Conservation (phyloP, 805 yeast species). For the Myxozyma melibiosi region DNA sequence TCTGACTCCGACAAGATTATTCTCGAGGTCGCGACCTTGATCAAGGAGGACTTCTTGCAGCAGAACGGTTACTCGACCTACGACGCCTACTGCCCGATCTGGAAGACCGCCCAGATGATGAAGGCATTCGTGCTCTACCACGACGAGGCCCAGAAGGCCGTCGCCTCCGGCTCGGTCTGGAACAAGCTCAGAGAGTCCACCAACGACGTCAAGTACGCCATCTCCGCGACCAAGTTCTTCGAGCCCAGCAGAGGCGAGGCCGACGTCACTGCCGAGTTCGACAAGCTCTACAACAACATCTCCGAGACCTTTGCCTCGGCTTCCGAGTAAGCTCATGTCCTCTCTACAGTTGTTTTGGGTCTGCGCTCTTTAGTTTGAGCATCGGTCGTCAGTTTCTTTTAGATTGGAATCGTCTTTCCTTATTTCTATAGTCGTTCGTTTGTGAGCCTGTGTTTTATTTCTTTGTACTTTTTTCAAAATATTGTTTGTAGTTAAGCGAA, state of each 20-base stretch:
- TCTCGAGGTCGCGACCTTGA: constrained; percentile 84
- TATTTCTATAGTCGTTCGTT: not conserved
- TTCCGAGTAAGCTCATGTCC: constrained; percentile 59
- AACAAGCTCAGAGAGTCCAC: constrained; percentile 87
- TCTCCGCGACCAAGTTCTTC: constrained; percentile 91
- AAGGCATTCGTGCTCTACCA: constrained; percentile 86
- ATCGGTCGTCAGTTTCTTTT: not conserved
- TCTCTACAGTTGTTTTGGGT: no score
- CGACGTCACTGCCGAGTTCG: constrained; percentile 75
- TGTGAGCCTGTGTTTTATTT: constrained; percentile 7
- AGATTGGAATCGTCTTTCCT: not conserved
- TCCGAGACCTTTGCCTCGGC: constrained; percentile 95
- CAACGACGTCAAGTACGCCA: constrained; percentile 86
- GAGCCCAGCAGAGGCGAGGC: constrained; percentile 92
- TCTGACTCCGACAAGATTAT: constrained; percentile 97
- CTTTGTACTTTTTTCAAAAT: not conserved
- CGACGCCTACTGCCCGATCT: constrained; percentile 98
- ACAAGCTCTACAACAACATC: constrained; percentile 69
- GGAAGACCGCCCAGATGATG: constrained; percentile 99
- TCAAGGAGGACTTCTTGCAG: constrained; percentile 97
- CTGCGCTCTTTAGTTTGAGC: constrained; percentile 1
- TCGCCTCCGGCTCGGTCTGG: constrained; percentile 93
- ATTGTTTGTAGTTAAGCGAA: constrained; percentile 50
- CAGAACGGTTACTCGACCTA: constrained; percentile 98
- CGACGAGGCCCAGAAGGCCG: constrained; percentile 97